Conservation (phyloP, 495 filamentous ascomycete genomes). For the Tuber umbilicatum region DNA sequence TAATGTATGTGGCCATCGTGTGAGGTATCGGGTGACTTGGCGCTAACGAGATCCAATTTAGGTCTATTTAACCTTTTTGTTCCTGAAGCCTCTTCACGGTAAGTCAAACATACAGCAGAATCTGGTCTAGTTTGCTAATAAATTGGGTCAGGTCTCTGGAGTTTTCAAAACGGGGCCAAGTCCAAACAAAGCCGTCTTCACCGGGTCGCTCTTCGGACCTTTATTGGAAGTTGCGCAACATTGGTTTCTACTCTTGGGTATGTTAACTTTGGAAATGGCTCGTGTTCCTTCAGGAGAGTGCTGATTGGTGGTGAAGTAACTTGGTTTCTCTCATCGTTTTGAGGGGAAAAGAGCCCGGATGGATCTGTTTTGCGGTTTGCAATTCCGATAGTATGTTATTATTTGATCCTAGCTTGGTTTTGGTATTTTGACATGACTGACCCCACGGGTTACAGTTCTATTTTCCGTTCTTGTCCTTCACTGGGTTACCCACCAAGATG, state of each 20-base stretch:
- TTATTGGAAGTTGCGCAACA: constrained; percentile 37
- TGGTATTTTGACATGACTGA: neutral
- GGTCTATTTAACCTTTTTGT: constrained; percentile 40
- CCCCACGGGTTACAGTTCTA: constrained; percentile 20
- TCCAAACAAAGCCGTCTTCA: constrained; percentile 34
- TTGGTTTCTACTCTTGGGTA: constrained; percentile 40
- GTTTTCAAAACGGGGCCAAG: constrained; percentile 34
- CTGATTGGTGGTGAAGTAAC: constrained; percentile 29
- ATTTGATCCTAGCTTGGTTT: neutral
- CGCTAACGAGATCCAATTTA: constrained; percentile 8
- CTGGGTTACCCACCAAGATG: constrained; percentile 42
- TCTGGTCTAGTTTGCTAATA: constrained; percentile 8
- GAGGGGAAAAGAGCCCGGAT: constrained; percentile 38
- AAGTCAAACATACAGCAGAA: neutral
- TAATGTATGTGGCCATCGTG: constrained; percentile 24
- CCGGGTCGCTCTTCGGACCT: constrained; percentile 38
- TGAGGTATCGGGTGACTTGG: neutral
- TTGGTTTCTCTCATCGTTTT: constrained; percentile 35
- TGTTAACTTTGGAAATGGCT: neutral
- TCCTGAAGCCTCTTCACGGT: constrained; percentile 38
- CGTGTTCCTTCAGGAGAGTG: neutral
- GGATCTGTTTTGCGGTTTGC: constrained; percentile 41
- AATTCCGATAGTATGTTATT: constrained; percentile 38
- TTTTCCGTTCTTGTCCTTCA: constrained; percentile 41
- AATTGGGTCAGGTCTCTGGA: constrained; percentile 31